phyloP scores from a whole-genome alignment of 2,329 filamentous ascomycete genomes.

The Paecilomyces sp. region DNA sequence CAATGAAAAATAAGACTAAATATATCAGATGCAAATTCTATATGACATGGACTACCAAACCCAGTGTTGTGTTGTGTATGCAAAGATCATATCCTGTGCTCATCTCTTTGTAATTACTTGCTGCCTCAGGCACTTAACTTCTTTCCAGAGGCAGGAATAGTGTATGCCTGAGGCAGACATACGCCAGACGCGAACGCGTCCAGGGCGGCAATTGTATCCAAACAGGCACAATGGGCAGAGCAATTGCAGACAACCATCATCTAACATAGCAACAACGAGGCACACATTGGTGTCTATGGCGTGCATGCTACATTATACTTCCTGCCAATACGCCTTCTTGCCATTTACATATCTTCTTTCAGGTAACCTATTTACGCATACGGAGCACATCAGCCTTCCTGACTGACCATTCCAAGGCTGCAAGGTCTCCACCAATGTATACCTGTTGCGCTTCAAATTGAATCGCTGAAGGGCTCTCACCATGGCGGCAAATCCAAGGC shows the following conservation, averaged over 20 bases:
- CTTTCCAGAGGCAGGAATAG: too few relatives aligned
- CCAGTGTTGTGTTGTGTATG: not conserved
- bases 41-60: not conserved
- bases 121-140: not conserved
- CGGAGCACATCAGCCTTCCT: not conserved
- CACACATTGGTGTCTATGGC: not conserved
- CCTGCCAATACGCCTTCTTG: not conserved
- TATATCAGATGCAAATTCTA: not conserved
- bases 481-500: conserved; percentile 18
- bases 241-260: not conserved
- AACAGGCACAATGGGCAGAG: not conserved
- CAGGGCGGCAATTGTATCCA: not conserved
- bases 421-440: not conserved
- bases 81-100: not conserved
- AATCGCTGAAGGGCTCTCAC: not conserved
- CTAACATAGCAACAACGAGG: not conserved
- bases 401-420: not conserved
- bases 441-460: conserved; percentile 7
- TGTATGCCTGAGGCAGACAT: conserved; percentile 6
- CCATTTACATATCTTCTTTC: not conserved
- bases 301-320: not conserved
- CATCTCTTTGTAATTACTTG: not conserved
- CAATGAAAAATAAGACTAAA: not conserved
- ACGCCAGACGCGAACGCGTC: conserved; percentile 7
- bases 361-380: not conserved